phyloP scores from a whole-genome alignment of 1,139 yeast species.

The Kurtzmaniella quercitrusa region DNA sequence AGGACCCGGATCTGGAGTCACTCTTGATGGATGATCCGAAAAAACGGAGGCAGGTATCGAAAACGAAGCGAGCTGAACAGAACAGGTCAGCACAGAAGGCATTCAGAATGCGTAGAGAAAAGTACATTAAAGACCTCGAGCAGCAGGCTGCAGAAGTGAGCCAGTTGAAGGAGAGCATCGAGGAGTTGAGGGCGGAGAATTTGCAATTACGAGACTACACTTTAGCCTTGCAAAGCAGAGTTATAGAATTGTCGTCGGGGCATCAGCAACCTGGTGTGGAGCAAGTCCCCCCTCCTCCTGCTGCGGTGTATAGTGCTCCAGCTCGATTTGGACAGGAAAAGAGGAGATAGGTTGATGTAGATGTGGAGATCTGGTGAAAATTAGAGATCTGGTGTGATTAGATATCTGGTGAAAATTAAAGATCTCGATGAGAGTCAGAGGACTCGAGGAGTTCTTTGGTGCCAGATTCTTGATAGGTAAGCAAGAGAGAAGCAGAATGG shows the following conservation, averaged over 20 bases:
- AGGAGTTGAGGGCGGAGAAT: conserved; percentile 63
- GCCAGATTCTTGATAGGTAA: too few species aligned
- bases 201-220: conserved; percentile 70
- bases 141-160: conserved; percentile 60
- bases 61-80: conserved; percentile 82
- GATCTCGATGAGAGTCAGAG: too few species aligned
- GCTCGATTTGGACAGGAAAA: conserved; percentile 5
- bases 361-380: too few species aligned
- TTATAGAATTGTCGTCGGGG: conserved; percentile 42
- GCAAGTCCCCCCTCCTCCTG: conserved; percentile 8
- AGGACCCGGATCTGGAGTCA: not conserved
- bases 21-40: not conserved
- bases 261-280: conserved; percentile 9
- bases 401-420: too few species aligned
- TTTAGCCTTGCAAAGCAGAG: conserved; percentile 60
- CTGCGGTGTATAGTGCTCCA: conserved; percentile 5
- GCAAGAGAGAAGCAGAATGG: too few species aligned
- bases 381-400: too few species aligned
- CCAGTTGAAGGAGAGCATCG: conserved; percentile 56
- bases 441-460: too few species aligned
- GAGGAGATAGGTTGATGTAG: not conserved
- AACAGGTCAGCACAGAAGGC: conserved; percentile 88
- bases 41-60: conserved; percentile 42
- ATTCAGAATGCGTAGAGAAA: conserved; percentile 76
- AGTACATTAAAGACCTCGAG: conserved; percentile 74